phyloP scores from a whole-genome alignment of 2,329 filamentous ascomycete genomes.

The Fusarium tupiense region DNA sequence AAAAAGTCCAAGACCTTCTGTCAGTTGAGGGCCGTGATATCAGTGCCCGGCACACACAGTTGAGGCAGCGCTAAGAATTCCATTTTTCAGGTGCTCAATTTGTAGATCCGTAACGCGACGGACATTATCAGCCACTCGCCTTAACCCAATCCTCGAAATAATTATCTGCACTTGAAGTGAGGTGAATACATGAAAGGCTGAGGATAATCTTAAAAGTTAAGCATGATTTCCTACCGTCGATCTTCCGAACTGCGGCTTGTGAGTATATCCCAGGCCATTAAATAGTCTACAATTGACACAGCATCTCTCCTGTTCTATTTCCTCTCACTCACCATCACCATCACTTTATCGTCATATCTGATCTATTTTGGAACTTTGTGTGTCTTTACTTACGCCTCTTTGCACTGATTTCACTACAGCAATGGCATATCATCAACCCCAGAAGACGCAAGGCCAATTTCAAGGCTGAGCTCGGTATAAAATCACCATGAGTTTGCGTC shows the following conservation, averaged over 20 bases:
- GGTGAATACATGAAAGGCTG: fast-evolving
- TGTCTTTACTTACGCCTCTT: neutral
- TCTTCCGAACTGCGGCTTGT: neutral
- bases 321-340: too few species aligned
- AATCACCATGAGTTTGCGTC: neutral
- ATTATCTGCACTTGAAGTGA: neutral
- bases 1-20: neutral
- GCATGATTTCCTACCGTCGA: neutral
- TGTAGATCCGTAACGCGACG: too few species aligned
- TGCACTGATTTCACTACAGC: neutral
- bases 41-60: neutral
- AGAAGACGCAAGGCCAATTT: neutral
- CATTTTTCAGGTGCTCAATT: neutral
- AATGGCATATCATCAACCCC: neutral
- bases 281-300: neutral
- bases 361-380: too few species aligned
- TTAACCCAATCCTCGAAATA: neutral
- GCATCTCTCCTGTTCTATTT: too few species aligned
- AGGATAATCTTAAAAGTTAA: neutral
- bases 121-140: neutral
- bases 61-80: neutral
- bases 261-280: too few species aligned
- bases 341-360: neutral
- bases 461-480: neutral
- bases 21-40: neutral